Percentiles rank a stretch among this genome's conserved stretches.
These are phyloP conservation scores for Phytopythium boreale DNA, from an alignment of 352 stramenopile genomes.

Conservation along the genomic window DNA sequence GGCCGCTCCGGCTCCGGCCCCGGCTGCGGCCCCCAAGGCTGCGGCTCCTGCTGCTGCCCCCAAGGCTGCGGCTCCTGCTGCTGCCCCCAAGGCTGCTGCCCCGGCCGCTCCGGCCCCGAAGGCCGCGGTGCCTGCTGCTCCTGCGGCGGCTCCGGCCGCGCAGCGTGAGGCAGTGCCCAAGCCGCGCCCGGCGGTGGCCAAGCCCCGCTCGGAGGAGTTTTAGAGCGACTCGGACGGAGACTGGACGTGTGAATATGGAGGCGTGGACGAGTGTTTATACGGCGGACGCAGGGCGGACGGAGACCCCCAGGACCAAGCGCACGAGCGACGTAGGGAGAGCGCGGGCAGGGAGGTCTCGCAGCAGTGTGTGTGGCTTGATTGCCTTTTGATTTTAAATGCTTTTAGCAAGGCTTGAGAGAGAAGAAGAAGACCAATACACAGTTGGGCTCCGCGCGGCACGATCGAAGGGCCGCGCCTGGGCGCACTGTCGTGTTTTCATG, in stretches of 20 bases:
- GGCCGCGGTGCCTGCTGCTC: conserved; percentile 2
- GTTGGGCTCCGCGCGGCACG: not conserved
- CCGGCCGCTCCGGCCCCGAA: conserved; percentile 16
- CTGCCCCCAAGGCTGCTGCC: conserved; percentile 13
- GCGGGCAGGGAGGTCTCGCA: not conserved
- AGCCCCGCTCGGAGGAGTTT: conserved; percentile 41
- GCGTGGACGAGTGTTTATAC: conserved; percentile 13
- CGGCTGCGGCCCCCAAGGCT: conserved; percentile 20
- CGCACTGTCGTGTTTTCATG: not conserved
- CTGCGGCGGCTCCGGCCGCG: not conserved
- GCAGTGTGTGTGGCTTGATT: not conserved
- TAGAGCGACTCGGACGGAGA: conserved; percentile 22
- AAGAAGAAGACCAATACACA: not conserved
- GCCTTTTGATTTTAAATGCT: conserved; percentile 1
- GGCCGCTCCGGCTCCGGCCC: conserved; percentile 1
- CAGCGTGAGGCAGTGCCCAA: conserved; percentile 11
- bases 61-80: conserved; percentile 9
- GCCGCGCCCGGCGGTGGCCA: conserved; percentile 15
- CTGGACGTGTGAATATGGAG: conserved; percentile 2
- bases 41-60: not conserved
- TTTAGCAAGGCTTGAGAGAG: not conserved
- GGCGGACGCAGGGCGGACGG: not conserved
- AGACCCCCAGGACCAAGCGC: not conserved
- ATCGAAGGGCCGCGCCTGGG: conserved; percentile 2
- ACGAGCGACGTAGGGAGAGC: not conserved